A percentile compares a stretch with the other conserved stretches of the same genome.
These are phyloP conservation scores for Dioscorea zingiberensis DNA, from an alignment of 106 monocot genomes.

Conservation along the genomic window DNA sequence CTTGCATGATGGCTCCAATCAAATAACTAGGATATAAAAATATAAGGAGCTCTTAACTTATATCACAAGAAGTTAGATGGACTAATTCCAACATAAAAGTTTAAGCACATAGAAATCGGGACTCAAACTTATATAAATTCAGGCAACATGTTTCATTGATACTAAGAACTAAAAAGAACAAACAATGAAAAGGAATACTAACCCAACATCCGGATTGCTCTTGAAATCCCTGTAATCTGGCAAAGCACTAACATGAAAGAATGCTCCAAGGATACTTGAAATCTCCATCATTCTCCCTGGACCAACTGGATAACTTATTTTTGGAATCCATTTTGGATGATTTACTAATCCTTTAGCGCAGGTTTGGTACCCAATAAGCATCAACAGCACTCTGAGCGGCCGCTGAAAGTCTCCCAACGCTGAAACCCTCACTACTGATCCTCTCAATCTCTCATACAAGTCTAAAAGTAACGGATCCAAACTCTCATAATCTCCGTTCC, in stretches of 20 bases:
- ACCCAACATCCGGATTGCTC: slow-evolving; percentile 89
- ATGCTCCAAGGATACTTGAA: slow-evolving; percentile 70
- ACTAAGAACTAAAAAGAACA: too few species aligned
- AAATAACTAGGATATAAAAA: too few species aligned
- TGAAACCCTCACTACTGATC: slow-evolving; percentile 59
- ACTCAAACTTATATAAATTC: too few species aligned
- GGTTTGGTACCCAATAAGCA: slow-evolving; percentile 51
- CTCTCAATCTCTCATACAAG: slow-evolving; percentile 54
- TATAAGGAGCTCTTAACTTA: too few species aligned
- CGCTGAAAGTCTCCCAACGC: slow-evolving; percentile 90
- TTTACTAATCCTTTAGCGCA: slow-evolving; percentile 85
- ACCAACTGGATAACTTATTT: slow-evolving; percentile 27
- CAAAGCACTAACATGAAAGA: slow-evolving; percentile 84
- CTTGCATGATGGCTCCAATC: too few species aligned
- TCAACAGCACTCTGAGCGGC: slow-evolving; percentile 62
- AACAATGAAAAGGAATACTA: slow-evolving; percentile 15
- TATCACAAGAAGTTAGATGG: too few species aligned
- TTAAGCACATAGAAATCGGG: too few species aligned
- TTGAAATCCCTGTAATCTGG: slow-evolving; percentile 67
- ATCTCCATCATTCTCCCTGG: slow-evolving; percentile 75
- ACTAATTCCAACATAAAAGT: too few species aligned
- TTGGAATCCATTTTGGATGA: slow-evolving; percentile 80
- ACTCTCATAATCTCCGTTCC: slow-evolving; percentile 56
- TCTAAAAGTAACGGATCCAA: slow-evolving; percentile 53
- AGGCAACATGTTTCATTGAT: too few species aligned